Evolutionary conservation across 2,329 filamentous ascomycete species (phyloP), one percentile per base, ranked within the genome.

Genomic region (Neurospora sp.): DNA sequence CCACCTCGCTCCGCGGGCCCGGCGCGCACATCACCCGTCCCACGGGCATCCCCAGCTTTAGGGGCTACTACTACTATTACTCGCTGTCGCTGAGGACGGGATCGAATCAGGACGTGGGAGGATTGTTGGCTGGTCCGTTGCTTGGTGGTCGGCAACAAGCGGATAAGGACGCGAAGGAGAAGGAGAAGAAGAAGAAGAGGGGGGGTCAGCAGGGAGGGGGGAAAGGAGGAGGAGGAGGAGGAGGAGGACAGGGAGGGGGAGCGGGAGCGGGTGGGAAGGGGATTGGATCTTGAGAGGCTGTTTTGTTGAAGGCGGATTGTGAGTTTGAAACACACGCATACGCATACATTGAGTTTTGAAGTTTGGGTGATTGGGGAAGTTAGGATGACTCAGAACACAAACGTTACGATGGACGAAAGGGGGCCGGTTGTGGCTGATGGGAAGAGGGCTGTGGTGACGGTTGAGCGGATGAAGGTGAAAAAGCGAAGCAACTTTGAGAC

Each of bases 401-500:
- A 62, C 28, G 4, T 3, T 9, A 62, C 28, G 52, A 62, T 36
- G 28, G 23, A 33, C 28, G 15, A 62, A 62, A 4, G 15, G 5
- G 19, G 19, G 11, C 4, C 19, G 52, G 8, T 39, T 68, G 10
- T 38, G 67, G 40, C 11, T 68, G 7, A 13, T 46, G 6, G 66
- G 67, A 33, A 62, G 28, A 62, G 15, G 7, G 15, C 2, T 62
- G 23, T 28, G 23, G 52, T 36, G 11, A 52, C 11, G 15, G 28
- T 4, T 36, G 40, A 68, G n/a, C 42, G 23, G 19, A 38, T 28
- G 42, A 46, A 19, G 13, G 38, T 39, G 43, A 62, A 36, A 46
- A 66, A 62, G 39, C 52, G 38, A 42, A 70, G 68, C 33, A 77
- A 72, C 11, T 76, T 81, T 36, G 78, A 81, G 36, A 78, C 80